These are phyloP conservation scores for Alternaria burnsii DNA, from an alignment of 2,329 filamentous ascomycete species.

Conservation along the genomic window DNA sequence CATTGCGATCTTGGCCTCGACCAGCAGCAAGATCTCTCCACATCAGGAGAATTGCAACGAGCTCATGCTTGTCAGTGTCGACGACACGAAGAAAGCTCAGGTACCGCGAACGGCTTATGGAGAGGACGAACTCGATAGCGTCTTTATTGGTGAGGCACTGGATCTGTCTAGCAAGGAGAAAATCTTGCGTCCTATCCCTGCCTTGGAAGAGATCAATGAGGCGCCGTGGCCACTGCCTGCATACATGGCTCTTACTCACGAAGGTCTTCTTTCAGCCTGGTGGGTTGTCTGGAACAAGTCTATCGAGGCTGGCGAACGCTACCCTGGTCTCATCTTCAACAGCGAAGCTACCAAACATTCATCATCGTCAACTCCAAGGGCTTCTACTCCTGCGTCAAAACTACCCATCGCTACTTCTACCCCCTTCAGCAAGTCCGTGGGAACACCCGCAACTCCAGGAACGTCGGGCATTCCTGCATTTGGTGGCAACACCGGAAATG, in stretches of 20 bases:
- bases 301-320: conserved; percentile 75
- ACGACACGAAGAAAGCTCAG: conserved; percentile 77
- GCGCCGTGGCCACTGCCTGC: conserved; percentile 84
- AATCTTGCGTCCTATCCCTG: conserved; percentile 78
- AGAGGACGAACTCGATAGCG: conserved; percentile 69
- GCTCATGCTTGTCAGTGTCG: conserved; percentile 77
- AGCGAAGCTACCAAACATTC: conserved; percentile 26
- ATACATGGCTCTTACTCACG: conserved; percentile 85
- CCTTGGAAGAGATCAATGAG: conserved; percentile 78
- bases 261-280: conserved; percentile 85
- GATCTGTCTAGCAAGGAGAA: conserved; percentile 86
- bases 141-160: conserved; percentile 78
- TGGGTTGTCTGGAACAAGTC: conserved; percentile 93
- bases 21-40: conserved; percentile 71
- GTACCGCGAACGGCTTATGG: conserved; percentile 55
- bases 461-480: conserved; percentile 25
- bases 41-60: conserved; percentile 70
- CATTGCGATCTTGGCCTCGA: conserved; percentile 78
- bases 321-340: conserved; percentile 70
- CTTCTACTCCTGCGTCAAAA: conserved; percentile 17
- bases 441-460: conserved; percentile 35
- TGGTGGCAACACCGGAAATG: conserved; percentile 16
- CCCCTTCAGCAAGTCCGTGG: conserved; percentile 24
- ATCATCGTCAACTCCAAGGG: conserved; percentile 39
- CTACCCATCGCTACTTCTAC: conserved; percentile 20